Evolutionary conservation across 1,284 basidiomycete genomes (phyloP).

Genomic region (Amylostereum areolatum): DNA sequence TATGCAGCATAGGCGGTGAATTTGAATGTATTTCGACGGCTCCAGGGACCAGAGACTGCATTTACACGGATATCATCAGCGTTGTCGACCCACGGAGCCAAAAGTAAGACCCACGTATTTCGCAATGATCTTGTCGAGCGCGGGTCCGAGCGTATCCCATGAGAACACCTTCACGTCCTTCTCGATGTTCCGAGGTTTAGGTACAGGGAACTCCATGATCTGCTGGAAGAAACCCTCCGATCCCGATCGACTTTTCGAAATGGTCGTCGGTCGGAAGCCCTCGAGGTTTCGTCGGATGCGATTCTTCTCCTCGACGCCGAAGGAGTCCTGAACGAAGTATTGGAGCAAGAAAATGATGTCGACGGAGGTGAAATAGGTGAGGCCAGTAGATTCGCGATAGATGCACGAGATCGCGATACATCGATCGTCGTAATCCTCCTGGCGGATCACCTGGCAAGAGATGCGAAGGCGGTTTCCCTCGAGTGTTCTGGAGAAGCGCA

Average conservation of each 20-base stretch:
- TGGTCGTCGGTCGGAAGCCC: conserved; percentile 85
- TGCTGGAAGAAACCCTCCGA: conserved; percentile 86
- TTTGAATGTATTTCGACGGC: no score
- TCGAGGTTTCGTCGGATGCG: conserved; percentile 92
- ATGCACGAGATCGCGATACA: conserved; percentile 85
- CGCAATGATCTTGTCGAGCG: conserved; percentile 86
- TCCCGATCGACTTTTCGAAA: conserved; percentile 80
- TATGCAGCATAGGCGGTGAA: no score
- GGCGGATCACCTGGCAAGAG: conserved; percentile 55
- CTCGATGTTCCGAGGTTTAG: conserved; percentile 94
- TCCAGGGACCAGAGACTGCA: no score
- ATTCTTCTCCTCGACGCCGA: conserved; percentile 95
- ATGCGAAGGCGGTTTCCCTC: conserved; percentile 57
- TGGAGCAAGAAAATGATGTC: conserved; percentile 93
- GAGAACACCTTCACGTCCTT: conserved; percentile 97
- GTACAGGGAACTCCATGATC: conserved; percentile 94
- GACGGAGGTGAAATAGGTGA: conserved; percentile 89
- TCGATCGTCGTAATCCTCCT: conserved; percentile 48
- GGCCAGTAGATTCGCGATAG: conserved; percentile 72
- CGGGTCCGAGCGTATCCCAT: conserved; percentile 79
- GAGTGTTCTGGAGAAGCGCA: conserved; percentile 61
- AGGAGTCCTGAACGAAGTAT: conserved; percentile 76
- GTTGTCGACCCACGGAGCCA: no score
- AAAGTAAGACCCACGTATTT: conserved; percentile 75
- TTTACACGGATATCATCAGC: no score